Conservation (phyloP, 164 flowering plant species). For the Macadamia tetraphylla region DNA sequence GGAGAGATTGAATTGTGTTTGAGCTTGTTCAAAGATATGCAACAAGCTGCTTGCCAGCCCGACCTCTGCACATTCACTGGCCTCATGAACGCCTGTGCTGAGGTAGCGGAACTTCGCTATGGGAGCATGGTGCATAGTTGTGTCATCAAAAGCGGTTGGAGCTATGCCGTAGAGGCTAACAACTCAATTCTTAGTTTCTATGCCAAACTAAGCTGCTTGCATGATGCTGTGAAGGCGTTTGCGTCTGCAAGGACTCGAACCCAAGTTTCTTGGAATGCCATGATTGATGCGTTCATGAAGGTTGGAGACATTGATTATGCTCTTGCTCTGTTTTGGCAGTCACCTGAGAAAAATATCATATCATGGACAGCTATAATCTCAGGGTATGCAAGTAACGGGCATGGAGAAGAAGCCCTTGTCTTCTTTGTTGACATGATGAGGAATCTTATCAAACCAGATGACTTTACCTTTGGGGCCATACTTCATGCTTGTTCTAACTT, state of each 20-base stretch:
- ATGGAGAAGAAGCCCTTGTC: slow-evolving; percentile 38
- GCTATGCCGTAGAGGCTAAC: slow-evolving; percentile 41
- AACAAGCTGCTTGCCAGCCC: slow-evolving; percentile 21
- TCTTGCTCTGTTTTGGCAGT: slow-evolving; percentile 28
- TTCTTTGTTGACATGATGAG: slow-evolving; percentile 45
- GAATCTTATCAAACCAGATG: slow-evolving; percentile 39
- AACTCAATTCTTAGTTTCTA: slow-evolving; percentile 67
- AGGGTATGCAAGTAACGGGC: slow-evolving; percentile 56
- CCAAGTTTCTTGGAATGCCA: slow-evolving; percentile 67
- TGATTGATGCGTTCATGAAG: slow-evolving; percentile 65
- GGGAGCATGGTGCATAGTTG: slow-evolving; percentile 52
- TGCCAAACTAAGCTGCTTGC: slow-evolving; percentile 27
- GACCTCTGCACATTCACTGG: slow-evolving; percentile 64
- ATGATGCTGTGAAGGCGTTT: slow-evolving; percentile 42
- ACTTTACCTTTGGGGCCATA: slow-evolving; percentile 52
- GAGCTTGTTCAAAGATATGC: slow-evolving; percentile 44
- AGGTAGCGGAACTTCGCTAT: slow-evolving; percentile 20
- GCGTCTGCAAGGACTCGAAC: slow-evolving; percentile 25
- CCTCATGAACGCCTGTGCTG: slow-evolving; percentile 48
- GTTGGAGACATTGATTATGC: slow-evolving; percentile 45
- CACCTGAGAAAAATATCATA: slow-evolving; percentile 48
- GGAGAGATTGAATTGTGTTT: slow-evolving; percentile 39
- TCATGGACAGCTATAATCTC: slow-evolving; percentile 75
- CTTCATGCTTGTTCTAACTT: slow-evolving; percentile 66
- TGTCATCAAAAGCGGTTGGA: slow-evolving; percentile 52